Evolutionary conservation across 805 yeast genomes (phyloP), one percentile per base, ranked within the genome.

Genomic region (Saturnispora sanitii): DNA sequence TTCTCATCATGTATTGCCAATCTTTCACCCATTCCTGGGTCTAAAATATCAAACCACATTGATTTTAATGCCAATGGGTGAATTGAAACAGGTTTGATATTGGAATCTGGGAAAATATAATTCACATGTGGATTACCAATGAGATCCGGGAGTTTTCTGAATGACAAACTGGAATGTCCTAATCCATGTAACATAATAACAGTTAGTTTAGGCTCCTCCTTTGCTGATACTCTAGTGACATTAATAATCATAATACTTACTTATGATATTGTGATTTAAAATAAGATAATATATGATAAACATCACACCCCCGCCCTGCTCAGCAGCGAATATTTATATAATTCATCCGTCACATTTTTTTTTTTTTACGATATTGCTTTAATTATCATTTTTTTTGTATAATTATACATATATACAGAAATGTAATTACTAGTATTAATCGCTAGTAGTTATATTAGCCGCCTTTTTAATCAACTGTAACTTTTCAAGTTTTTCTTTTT

Each of bases 71-170:
- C 56, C 2, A 88, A 88, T 20, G 73, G 74, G 51, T 77, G 80
- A 35, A 67, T 74, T 1, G 86, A 72, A 38, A 87, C 71, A 6
- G 85, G 85, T 23, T 72, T 66, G 1, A 51, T 53, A 6, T 95
- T 95, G 0, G 97, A 96, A 55, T 81, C 78, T 7, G 98, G 98
- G 51, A 90, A 83, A n/a, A 88, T 70, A 52, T 81, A 86, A 49
- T 77, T 78, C 47, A 71, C 69, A 51, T 70, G 77, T 50, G 62
- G 67, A 52, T 69, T 79, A 15, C 56, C 69, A 17, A 36, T 60
- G 2, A 61, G 44, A 42, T 60, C 64, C 17, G 68, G 68, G 19
- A 82, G 70, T 38, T 74, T 62, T 30, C 77, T 79, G 3, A 90
- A 84, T 35, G 75, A 67, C 95, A 95, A 87, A 2, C 96, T 96